Conservation (phyloP, 2,329 filamentous ascomycete genomes). For the Metarhizium brunneum region DNA sequence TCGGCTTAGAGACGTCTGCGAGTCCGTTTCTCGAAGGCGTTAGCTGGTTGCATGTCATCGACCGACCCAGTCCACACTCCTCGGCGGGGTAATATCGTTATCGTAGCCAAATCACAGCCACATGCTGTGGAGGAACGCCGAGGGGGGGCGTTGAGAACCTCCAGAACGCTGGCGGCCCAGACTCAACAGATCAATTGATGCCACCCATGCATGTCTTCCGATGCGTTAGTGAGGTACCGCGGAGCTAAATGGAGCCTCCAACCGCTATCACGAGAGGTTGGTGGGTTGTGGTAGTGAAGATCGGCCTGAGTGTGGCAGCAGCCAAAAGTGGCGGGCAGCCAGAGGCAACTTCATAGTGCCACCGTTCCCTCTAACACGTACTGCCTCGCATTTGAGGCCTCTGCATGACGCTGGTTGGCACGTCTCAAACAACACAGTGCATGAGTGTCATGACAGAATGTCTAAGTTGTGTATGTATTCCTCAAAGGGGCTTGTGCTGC, state of each 20-base stretch:
- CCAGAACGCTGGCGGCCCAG: too few relatives aligned
- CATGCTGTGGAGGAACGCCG: neutral
- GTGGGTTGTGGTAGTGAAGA: neutral
- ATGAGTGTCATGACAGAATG: too few relatives aligned
- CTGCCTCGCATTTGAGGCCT: too few relatives aligned
- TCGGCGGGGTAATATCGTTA: neutral
- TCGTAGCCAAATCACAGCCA: neutral
- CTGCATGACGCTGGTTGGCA: too few relatives aligned
- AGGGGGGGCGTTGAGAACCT: too few relatives aligned
- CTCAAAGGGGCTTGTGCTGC: too few relatives aligned
- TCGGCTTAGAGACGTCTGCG: neutral
- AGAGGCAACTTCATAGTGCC: neutral
- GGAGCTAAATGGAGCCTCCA: neutral
- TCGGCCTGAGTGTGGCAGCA: neutral
- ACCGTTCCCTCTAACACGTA: neutral
- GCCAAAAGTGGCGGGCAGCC: neutral
- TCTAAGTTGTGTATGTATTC: too few relatives aligned
- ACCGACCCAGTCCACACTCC: neutral
- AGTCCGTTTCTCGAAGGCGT: neutral
- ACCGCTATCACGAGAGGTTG: neutral
- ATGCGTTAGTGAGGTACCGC: conserved; percentile 1
- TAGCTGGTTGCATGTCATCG: neutral
- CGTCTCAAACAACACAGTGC: too few relatives aligned
- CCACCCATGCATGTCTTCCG: neutral
- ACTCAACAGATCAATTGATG: too few relatives aligned